phyloP scores from a whole-genome alignment of 148 eudicot genomes.

The Mesembryanthemum crystallinum region DNA sequence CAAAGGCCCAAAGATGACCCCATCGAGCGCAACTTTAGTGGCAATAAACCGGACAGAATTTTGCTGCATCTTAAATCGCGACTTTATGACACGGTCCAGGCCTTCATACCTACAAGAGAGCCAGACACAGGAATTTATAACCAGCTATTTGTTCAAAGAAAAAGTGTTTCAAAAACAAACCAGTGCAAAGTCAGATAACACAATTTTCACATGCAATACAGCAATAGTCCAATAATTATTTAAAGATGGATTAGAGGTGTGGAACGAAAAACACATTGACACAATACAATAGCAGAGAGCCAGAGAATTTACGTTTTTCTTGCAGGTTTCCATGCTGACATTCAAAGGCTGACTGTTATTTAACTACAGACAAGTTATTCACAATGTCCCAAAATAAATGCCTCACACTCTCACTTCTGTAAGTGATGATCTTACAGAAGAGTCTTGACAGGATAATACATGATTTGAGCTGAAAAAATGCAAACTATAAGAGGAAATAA shows the following conservation, averaged over 20 bases:
- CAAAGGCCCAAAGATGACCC: slow-evolving; percentile 84
- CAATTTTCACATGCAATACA: not conserved
- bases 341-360: not conserved
- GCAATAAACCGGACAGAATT: slow-evolving; percentile 76
- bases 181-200: not conserved
- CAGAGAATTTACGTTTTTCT: not conserved
- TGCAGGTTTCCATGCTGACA: not conserved
- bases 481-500: not conserved
- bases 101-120: slow-evolving; percentile 75
- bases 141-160: not conserved
- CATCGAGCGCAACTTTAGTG: slow-evolving; percentile 84
- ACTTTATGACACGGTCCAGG: slow-evolving; percentile 61
- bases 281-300: no score
- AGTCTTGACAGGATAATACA: not conserved
- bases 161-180: not conserved
- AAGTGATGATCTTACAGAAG: not conserved
- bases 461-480: no score
- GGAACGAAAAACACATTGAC: no score
- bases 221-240: no score
- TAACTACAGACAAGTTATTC: not conserved
- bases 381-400: not conserved
- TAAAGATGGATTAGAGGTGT: no score
- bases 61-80: slow-evolving; percentile 50
- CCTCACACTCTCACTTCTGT: not conserved
- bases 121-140: not conserved